Evolutionary conservation across 208 protist genomes (phyloP).

Genomic region (Trypanosoma vivax): DNA sequence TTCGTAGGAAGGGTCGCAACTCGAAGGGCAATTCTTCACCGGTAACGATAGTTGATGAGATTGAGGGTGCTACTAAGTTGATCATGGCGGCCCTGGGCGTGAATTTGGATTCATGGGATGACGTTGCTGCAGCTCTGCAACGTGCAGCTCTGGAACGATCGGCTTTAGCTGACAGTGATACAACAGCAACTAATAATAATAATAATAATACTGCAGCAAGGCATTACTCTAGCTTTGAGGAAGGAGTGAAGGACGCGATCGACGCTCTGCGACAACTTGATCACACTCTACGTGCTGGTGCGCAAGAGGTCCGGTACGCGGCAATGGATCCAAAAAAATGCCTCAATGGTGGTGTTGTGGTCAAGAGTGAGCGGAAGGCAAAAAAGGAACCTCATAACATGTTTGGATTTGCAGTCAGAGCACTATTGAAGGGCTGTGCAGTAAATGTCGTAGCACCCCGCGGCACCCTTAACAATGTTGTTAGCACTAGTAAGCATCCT

Average conservation of each 20-base stretch:
- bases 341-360: not conserved
- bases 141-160: no score
- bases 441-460: not conserved
- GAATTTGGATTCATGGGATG: no score
- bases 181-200: not conserved
- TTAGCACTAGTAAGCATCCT: not conserved
- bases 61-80: no score
- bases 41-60: no score
- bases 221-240: constrained; percentile 6
- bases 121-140: no score
- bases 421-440: not conserved
- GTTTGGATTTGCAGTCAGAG: not conserved
- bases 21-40: no score
- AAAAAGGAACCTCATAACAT: not conserved
- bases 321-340: not conserved
- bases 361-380: not conserved
- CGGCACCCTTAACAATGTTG: not conserved
- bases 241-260: constrained; percentile 2
- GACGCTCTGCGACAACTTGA: constrained; percentile 8
- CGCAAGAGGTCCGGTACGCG: not conserved
- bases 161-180: no score
- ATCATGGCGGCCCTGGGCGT: no score
- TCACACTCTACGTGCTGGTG: not conserved
- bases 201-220: not conserved
- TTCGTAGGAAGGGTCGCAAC: no score